phyloP scores from a whole-genome alignment of 768 basidiomycete species.

The Cystofilobasidium ferigula region DNA sequence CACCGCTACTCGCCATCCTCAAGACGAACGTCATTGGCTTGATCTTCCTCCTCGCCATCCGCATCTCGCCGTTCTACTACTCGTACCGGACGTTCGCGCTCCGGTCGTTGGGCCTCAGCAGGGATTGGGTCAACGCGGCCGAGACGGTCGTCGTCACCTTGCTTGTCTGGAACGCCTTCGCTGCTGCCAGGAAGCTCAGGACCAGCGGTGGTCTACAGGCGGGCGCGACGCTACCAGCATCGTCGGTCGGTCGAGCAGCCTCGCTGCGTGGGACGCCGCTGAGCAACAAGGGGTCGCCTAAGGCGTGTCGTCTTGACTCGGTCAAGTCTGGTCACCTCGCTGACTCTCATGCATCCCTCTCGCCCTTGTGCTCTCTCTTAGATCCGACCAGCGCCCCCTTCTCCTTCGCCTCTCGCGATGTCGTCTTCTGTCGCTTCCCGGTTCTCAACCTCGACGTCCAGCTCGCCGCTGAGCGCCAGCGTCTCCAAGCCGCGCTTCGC shows the following conservation, averaged over 20 bases:
- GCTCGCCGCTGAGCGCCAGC: neutral
- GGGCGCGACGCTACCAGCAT: neutral
- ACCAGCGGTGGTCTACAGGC: neutral
- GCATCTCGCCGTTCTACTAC: conserved; percentile 4
- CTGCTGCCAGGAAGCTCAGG: neutral
- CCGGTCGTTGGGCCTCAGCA: neutral
- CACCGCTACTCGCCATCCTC: conserved; percentile 1
- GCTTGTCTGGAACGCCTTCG: conserved; percentile 7
- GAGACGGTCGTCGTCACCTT: conserved; percentile 8
- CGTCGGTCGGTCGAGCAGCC: neutral
- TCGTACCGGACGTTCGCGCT: neutral
- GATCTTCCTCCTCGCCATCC: neutral
- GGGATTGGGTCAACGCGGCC: conserved; percentile 1
- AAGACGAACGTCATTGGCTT: conserved; percentile 8
- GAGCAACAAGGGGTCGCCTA: neutral
- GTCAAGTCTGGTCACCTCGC: neutral
- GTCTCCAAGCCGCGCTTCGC: neutral
- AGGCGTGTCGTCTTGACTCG: neutral
- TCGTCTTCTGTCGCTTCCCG: neutral
- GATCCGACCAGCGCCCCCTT: conserved; percentile 6
- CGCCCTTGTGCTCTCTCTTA: neutral
- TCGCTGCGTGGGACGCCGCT: neutral
- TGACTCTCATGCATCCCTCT: neutral
- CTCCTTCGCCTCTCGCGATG: neutral
- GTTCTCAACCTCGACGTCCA: neutral